These are phyloP conservation scores for Bruguiera parviflora DNA, from an alignment of 345 rosid genomes.

Conservation along the genomic window DNA sequence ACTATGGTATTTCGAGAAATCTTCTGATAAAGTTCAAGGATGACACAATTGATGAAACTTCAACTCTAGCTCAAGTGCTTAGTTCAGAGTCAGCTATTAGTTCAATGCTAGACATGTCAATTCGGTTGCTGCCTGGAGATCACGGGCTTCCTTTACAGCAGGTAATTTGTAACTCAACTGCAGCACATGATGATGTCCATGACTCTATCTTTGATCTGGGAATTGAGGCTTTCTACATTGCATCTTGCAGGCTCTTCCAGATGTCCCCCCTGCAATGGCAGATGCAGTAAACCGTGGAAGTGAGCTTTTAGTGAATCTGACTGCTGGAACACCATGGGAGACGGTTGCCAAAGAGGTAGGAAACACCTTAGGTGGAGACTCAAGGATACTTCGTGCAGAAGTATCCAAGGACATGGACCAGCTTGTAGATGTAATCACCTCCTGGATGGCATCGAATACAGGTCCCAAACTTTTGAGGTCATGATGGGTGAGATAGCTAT, in stretches of 20 bases:
- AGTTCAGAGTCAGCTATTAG: slow-evolving; percentile 90
- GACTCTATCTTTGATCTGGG: neutral
- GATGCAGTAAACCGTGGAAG: slow-evolving; percentile 90
- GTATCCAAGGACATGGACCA: slow-evolving; percentile 58
- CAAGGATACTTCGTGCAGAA: slow-evolving; percentile 59
- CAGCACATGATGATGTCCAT: neutral
- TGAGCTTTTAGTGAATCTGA: slow-evolving; percentile 68
- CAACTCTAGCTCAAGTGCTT: slow-evolving; percentile 76
- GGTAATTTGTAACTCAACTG: slow-evolving; percentile 41
- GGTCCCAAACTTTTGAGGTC: slow-evolving; percentile 58
- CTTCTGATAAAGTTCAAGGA: slow-evolving; percentile 86
- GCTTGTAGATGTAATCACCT: slow-evolving; percentile 69
- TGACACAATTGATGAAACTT: slow-evolving; percentile 83
- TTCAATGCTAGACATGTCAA: slow-evolving; percentile 94
- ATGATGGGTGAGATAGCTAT: slow-evolving; percentile 14
- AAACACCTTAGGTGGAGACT: slow-evolving; percentile 61
- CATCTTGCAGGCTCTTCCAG: slow-evolving; percentile 68
- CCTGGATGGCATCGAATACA: slow-evolving; percentile 80
- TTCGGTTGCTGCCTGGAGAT: slow-evolving; percentile 82
- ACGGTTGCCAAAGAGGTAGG: slow-evolving; percentile 88
- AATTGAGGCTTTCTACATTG: slow-evolving; percentile 6
- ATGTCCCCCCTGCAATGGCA: slow-evolving; percentile 97
- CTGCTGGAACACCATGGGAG: slow-evolving; percentile 94
- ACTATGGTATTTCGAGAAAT: slow-evolving; percentile 89
- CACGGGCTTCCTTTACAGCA: slow-evolving; percentile 94